Base-by-base conservation (phyloP, 1,284 basidiomycete genomes). In the Ustilago cynodontis region DNA sequence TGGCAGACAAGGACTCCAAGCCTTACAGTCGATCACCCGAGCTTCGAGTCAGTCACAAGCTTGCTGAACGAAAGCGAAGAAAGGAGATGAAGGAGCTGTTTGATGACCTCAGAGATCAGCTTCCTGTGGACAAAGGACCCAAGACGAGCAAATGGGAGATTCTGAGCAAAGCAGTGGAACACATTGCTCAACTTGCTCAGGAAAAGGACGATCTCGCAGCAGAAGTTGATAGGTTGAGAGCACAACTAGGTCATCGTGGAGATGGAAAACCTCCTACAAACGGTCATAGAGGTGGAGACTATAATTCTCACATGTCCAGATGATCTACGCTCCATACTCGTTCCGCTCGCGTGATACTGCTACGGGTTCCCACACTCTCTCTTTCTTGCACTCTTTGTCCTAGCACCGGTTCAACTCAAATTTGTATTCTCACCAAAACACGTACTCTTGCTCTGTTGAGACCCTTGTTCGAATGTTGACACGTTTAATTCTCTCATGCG, bases 31-130 rank as follows among this genome's bases (percentile, higher is more conserved):
- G 84, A 22, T 77, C 75, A 10, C 84, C 84, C 20, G 84, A 84
- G 52, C 75, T 85, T 28, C 62, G 83, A 3, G 82, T 84, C 18
- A 83, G 77, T 53, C 84, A 85, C 78, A 85, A 85, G 77, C 71
- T 85, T 9, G 84, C 84, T 7, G 84, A 85, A 58, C 70, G 84
- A 26, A 85, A 85, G 67, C 57, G 84, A 26, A 63, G 84, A 8
- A 83, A 82, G 59, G 84, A 85, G 64, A 85, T 85, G 84, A 85
- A 85, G 71, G 83, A 85, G 58, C 71, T 85, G 20, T 85, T 85
- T 64, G 84, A 85, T 35, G 84, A 85, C 43, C 69, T 85, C 24
- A 67, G 82, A 26, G 82, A 84, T 53, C 80, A 75, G 63, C 69
- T 85, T 16, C 84, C 84, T 16, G 77, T 81, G 18, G 82, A 85